phyloP scores from a whole-genome alignment of 2,329 filamentous ascomycete species.

The Cordyceps cateniannulata region DNA sequence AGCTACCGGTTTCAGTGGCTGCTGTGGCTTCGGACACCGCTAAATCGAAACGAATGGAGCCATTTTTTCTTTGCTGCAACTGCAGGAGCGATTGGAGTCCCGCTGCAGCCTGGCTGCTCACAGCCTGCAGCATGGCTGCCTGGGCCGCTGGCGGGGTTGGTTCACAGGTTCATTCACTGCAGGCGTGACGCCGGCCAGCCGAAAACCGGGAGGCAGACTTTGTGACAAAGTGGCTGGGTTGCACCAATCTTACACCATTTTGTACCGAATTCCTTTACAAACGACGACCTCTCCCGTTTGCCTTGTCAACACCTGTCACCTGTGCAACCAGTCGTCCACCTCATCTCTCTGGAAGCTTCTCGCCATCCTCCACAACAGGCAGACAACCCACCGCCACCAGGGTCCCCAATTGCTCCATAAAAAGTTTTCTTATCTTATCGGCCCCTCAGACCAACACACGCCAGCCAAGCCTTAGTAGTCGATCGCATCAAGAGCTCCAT shows the following conservation, averaged over 20 bases:
- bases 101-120: neutral
- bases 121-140: too few relatives aligned
- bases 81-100: neutral
- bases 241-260: neutral
- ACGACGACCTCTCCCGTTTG: neutral
- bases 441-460: neutral
- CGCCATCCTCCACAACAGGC: neutral
- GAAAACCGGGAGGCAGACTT: conserved; percentile 5
- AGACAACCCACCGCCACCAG: conserved; percentile 2
- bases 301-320: neutral
- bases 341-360: conserved; percentile 10
- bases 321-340: neutral
- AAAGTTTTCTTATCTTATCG: conserved; percentile 2
- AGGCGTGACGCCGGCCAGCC: neutral
- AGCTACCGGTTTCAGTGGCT: neutral
- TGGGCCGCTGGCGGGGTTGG: neutral
- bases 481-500: neutral
- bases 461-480: too few relatives aligned
- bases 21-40: neutral
- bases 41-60: neutral
- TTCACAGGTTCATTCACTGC: neutral
- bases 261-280: neutral
- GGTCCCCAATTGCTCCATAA: conserved; percentile 1
- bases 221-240: neutral
- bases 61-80: neutral